Conservation (phyloP, 257 asterid genomes). For the Ilex aquifolium region DNA sequence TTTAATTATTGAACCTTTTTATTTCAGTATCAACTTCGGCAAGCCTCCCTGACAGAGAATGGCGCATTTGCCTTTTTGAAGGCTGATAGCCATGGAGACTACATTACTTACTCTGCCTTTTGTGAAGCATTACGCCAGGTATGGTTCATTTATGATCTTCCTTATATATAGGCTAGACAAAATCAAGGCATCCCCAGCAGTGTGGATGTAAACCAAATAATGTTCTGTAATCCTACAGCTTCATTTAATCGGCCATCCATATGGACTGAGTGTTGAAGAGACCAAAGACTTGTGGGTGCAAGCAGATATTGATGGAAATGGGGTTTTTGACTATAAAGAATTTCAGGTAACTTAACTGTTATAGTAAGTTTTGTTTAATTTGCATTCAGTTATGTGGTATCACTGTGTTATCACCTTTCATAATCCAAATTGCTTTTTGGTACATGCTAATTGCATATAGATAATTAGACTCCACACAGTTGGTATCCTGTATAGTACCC, state of each 20-base stretch:
- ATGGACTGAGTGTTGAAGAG: slow-evolving; percentile 82
- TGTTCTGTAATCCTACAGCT: slow-evolving; percentile 46
- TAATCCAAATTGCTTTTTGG: too few relatives aligned
- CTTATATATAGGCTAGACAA: too few relatives aligned
- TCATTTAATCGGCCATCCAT: slow-evolving; percentile 73
- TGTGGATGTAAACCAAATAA: not conserved
- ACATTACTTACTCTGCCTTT: slow-evolving; percentile 67
- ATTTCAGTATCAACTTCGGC: slow-evolving; percentile 82
- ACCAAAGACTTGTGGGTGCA: slow-evolving; percentile 79
- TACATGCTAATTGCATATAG: too few relatives aligned
- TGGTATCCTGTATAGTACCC: too few relatives aligned
- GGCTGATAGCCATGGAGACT: slow-evolving; percentile 74
- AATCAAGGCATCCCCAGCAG: too few relatives aligned
- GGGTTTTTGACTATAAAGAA: slow-evolving; percentile 70
- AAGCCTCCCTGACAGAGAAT: slow-evolving; percentile 74
- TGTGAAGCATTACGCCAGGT: slow-evolving; percentile 91
- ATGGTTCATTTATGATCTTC: not conserved
- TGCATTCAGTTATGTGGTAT: too few relatives aligned
- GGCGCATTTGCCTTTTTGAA: slow-evolving; percentile 83
- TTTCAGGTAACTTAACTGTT: slow-evolving; percentile 50
- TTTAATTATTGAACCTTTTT: not conserved
- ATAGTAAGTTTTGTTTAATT: not conserved
- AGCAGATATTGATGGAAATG: slow-evolving; percentile 81
- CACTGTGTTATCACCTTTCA: too few relatives aligned
- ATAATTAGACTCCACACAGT: too few relatives aligned